phyloP scores from a whole-genome alignment of 257 asterid species.

The Henckelia pumila region DNA sequence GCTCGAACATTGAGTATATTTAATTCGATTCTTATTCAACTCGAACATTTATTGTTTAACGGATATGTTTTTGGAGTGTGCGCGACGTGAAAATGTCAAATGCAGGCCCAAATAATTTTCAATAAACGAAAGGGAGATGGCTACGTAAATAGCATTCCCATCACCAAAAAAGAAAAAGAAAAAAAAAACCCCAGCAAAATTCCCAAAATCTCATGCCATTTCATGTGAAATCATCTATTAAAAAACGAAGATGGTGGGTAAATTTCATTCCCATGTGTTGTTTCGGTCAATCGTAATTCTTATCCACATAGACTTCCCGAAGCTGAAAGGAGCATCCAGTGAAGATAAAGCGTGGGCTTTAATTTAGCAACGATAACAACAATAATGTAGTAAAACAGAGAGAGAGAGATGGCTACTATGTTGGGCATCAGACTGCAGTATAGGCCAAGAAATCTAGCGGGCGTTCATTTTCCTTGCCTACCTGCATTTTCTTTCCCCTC shows the following conservation, averaged over 20 bases:
- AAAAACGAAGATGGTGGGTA: background rate
- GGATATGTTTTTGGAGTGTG: no score
- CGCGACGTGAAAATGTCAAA: no score
- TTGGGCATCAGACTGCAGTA: slow-evolving; percentile 41
- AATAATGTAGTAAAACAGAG: background rate
- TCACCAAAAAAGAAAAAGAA: slow-evolving; percentile 3
- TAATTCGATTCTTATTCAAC: no score
- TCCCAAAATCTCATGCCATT: background rate
- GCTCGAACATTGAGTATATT: no score
- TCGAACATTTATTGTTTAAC: no score
- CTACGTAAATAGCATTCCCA: slow-evolving; percentile 30
- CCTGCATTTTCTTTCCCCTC: slow-evolving; percentile 32
- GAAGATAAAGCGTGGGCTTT: background rate
- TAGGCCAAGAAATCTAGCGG: slow-evolving; percentile 32
- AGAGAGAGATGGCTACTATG: slow-evolving; percentile 41
- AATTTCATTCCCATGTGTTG: background rate
- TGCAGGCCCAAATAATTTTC: no score
- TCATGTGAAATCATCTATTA: background rate
- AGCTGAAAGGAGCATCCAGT: background rate
- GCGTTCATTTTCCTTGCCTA: slow-evolving; percentile 24
- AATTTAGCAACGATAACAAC: no score
- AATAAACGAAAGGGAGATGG: slow-evolving; percentile 25
- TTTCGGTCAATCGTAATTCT: background rate
- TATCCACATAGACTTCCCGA: background rate
- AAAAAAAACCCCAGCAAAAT: no score